Percentiles rank a stretch among this genome's conserved stretches.
These are phyloP conservation scores for Mycena filopes DNA, from an alignment of 768 basidiomycete genomes.

Conservation along the genomic window DNA sequence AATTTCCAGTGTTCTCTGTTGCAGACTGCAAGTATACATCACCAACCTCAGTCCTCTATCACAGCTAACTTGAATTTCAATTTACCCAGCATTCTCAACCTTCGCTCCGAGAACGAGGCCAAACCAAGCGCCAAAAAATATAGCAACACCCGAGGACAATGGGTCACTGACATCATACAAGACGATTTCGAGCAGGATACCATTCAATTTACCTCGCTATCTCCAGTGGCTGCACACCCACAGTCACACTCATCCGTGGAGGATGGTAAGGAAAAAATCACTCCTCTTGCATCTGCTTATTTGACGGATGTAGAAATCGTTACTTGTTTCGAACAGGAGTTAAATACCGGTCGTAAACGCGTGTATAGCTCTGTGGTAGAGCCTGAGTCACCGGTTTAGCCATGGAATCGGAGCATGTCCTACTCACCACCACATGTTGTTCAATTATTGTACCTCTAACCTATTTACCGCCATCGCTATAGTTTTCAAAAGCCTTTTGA, in stretches of 20 bases:
- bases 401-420: too few species aligned
- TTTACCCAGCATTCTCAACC: slow-evolving; percentile 21
- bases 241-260: neutral
- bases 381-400: too few species aligned
- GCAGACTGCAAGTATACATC: slow-evolving; percentile 17
- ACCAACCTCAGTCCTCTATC: too few species aligned
- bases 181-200: slow-evolving; percentile 2
- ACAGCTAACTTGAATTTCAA: too few species aligned
- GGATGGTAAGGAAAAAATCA: neutral
- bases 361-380: too few species aligned
- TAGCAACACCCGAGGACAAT: slow-evolving; percentile 24
- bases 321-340: slow-evolving; percentile 13
- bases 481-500: too few species aligned
- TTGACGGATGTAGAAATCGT: neutral
- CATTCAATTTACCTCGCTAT: slow-evolving; percentile 4
- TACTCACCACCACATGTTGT: too few species aligned
- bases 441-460: too few species aligned
- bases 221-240: neutral
- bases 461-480: too few species aligned
- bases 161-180: slow-evolving; percentile 27
- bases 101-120: slow-evolving; percentile 17
- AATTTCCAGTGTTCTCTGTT: slow-evolving; percentile 32
- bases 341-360: neutral
- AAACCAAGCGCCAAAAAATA: slow-evolving; percentile 4
- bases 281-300: neutral